Evolutionary conservation across 225 moss, liverwort and hornwort genomes (phyloP).

Genomic region (Straminergon stramineum): DNA sequence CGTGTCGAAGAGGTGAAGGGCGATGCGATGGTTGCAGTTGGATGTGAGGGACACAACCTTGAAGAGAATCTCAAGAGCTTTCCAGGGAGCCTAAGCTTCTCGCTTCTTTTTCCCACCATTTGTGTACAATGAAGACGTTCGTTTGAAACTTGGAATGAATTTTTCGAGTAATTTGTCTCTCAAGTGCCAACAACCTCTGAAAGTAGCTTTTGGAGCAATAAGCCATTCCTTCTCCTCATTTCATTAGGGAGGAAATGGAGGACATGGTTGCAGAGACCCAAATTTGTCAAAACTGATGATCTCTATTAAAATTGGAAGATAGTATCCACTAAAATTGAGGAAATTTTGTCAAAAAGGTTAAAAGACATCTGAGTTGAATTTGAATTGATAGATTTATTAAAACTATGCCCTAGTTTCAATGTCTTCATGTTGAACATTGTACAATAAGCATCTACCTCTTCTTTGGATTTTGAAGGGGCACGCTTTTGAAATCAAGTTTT

Average conservation of each 20-base stretch:
- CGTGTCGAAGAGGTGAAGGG: neutral
- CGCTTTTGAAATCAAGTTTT: neutral
- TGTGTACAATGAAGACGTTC: neutral
- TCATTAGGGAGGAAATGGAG: neutral
- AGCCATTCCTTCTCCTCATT: neutral
- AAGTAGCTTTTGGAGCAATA: neutral
- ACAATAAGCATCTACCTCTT: neutral
- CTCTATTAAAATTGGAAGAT: too few species aligned
- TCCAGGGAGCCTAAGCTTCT: neutral
- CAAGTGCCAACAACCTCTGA: too few species aligned
- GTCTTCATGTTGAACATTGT: neutral
- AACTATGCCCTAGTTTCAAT: neutral
- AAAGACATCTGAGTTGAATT: neutral
- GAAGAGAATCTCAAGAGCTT: neutral
- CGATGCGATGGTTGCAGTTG: neutral
- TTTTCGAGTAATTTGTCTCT: too few species aligned
- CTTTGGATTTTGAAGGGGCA: fast-evolving
- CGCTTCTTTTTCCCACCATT: neutral
- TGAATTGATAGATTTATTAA: neutral
- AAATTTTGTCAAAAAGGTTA: neutral
- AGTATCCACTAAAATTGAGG: neutral
- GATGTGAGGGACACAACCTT: neutral
- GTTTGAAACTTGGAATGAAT: neutral
- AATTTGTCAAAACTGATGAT: too few species aligned
- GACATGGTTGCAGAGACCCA: too few species aligned